Evolutionary conservation across 2,329 filamentous ascomycete genomes (phyloP).

Genomic region (Uncinocarpus reesii): DNA sequence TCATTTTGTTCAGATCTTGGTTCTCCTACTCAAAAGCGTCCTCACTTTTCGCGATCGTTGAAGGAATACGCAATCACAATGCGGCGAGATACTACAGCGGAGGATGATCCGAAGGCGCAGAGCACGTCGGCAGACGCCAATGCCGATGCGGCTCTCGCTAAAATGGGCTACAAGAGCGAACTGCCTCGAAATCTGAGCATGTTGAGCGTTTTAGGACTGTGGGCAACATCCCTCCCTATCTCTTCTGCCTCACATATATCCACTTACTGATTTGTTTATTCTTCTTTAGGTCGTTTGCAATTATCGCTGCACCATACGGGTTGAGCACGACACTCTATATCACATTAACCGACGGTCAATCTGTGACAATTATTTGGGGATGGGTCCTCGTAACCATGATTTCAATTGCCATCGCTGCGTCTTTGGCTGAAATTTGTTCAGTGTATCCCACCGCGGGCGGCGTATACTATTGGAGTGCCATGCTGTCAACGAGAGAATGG

Average conservation of each 20-base stretch:
- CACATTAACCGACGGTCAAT: conserved; percentile 57
- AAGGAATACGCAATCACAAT: neutral
- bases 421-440: conserved; percentile 58
- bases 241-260: neutral
- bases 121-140: conserved; percentile 21
- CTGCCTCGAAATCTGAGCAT: conserved; percentile 57
- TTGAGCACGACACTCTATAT: conserved; percentile 59
- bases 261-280: conserved; percentile 11
- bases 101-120: neutral
- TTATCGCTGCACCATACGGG: conserved; percentile 63
- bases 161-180: conserved; percentile 59
- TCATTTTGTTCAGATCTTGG: too few species aligned
- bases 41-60: neutral
- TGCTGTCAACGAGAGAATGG: conserved; percentile 55
- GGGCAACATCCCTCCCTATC: conserved; percentile 19
- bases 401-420: conserved; percentile 53
- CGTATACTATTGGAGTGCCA: conserved; percentile 62
- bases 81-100: neutral
- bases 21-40: too few species aligned
- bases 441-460: conserved; percentile 59
- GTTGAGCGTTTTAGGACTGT: conserved; percentile 57
- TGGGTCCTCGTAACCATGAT: conserved; percentile 58
- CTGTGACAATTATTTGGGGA: conserved; percentile 59
- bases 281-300: conserved; percentile 51
- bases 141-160: conserved; percentile 52